phyloP scores from a whole-genome alignment of 2,329 filamentous ascomycete genomes.

The Tolypocladium ophioglossoides region DNA sequence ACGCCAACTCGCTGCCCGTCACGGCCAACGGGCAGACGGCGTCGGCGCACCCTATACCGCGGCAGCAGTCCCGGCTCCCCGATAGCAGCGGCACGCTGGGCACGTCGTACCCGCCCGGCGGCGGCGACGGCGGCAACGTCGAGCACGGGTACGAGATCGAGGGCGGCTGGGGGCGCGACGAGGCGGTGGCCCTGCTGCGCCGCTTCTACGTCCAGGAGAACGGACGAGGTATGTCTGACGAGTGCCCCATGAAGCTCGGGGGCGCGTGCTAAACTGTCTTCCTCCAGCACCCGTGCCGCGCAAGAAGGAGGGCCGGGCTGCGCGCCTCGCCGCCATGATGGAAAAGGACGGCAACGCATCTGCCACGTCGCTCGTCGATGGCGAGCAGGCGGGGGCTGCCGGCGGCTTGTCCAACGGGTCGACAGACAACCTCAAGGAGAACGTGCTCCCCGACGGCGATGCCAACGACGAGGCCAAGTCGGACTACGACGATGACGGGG shows the following conservation, averaged over 20 bases:
- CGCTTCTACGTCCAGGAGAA: slow-evolving; percentile 98
- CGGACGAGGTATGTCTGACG: slow-evolving; percentile 56
- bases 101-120: slow-evolving; percentile 24
- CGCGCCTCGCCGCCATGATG: slow-evolving; percentile 41
- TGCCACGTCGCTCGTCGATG: not conserved
- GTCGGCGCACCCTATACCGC: slow-evolving; percentile 27
- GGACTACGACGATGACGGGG: not conserved
- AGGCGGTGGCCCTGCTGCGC: slow-evolving; percentile 83
- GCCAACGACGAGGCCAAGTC: not conserved
- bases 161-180: slow-evolving; percentile 80
- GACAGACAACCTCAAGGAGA: not conserved
- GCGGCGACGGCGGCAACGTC: slow-evolving; percentile 54
- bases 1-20: slow-evolving; percentile 46
- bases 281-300: slow-evolving; percentile 36
- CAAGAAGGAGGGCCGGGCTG: slow-evolving; percentile 46
- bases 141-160: slow-evolving; percentile 74
- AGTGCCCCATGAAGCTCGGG: not conserved
- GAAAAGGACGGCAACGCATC: slow-evolving; percentile 24
- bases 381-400: not conserved
- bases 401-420: not conserved
- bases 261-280: slow-evolving; percentile 4
- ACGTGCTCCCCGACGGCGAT: not conserved
- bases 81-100: slow-evolving; percentile 25
- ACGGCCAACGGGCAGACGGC: slow-evolving; percentile 24
- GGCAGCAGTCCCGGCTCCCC: slow-evolving; percentile 23